Evolutionary conservation across 202 grass and related monocot genomes (phyloP), one percentile per base, ranked within the genome.

Genomic region (Saccharum hybrid): DNA sequence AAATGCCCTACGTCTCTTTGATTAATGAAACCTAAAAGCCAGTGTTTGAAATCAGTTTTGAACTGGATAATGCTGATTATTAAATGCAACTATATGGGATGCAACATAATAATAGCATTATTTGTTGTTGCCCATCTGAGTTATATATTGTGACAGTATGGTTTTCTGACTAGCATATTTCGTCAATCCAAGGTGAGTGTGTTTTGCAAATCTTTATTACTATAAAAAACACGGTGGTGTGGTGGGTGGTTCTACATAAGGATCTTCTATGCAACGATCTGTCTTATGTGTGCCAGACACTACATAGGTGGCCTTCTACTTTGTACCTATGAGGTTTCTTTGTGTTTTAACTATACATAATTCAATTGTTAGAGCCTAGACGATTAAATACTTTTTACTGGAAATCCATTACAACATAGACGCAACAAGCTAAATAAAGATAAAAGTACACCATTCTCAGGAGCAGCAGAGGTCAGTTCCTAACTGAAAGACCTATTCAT

Each of bases 91-190:
- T 49, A 26, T 26, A 84, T 77, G 74, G 7, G 61, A 40, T 33
- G 46, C n/a, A 63, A 63, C 43, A 13, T 46, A 48, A 63, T 31
- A 66, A 69, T 60, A 16, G 16, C 10, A 49, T 34, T 65, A 64
- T 49, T 68, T 81, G 65, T 26, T 3, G 60, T 68, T 77, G 57
- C 6, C 57, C 13, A 49, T 63, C n/a, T 28, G 56, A 62, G 64
- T 21, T 0, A 37, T 41, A 23, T 85, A 52, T 7, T 26, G 33
- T 22, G 43, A 54, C 33, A 67, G 6, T 39, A 7, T 3, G 4
- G 4, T 48, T 66, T 83, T 61, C 37, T 76, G 73, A 68, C 36
- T 84, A 66, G 43, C 11, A 75, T n/a, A 26, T 68, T 42, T 76
- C 1, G 0, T 46, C 22, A 36, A 66, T 4, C 49, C 30, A 83